Conservation (phyloP, 108 stramenopile species). For the Asterionellopsis glacialis region DNA sequence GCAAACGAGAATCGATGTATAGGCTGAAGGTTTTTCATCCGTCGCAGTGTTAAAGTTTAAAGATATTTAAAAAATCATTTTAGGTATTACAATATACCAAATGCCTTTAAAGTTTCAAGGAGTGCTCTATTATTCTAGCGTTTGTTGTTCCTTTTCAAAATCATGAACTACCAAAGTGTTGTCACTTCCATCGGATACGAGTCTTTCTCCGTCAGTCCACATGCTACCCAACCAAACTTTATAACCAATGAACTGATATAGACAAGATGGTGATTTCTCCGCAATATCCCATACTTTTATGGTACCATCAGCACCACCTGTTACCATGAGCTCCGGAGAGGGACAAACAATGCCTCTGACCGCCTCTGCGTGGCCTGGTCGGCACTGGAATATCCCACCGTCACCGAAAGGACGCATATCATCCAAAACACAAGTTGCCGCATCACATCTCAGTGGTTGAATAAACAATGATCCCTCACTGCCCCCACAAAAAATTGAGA, state of each 20-base stretch:
- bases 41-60: no score
- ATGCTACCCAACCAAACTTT: conserved; percentile 70
- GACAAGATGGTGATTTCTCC: conserved; percentile 18
- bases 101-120: neutral
- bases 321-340: conserved; percentile 42
- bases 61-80: no score
- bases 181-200: conserved; percentile 73
- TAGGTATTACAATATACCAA: no score
- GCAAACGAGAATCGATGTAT: conserved; percentile 14
- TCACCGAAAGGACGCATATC: neutral
- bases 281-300: conserved; percentile 54
- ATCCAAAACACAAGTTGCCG: neutral
- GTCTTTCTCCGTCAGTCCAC: conserved; percentile 43
- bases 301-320: conserved; percentile 58
- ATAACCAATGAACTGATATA: conserved; percentile 70
- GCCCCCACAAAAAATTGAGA: conserved; percentile 20
- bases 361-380: conserved; percentile 42
- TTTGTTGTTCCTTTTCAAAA: conserved; percentile 39
- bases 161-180: conserved; percentile 67
- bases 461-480: conserved; percentile 21
- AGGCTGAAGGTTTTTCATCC: no score
- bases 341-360: conserved; percentile 45
- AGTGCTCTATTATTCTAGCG: neutral
- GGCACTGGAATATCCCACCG: neutral
- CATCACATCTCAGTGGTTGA: conserved; percentile 9